Base-by-base conservation (phyloP, 2,329 filamentous ascomycete species). In the Lasiodiplodia sp. region DNA sequence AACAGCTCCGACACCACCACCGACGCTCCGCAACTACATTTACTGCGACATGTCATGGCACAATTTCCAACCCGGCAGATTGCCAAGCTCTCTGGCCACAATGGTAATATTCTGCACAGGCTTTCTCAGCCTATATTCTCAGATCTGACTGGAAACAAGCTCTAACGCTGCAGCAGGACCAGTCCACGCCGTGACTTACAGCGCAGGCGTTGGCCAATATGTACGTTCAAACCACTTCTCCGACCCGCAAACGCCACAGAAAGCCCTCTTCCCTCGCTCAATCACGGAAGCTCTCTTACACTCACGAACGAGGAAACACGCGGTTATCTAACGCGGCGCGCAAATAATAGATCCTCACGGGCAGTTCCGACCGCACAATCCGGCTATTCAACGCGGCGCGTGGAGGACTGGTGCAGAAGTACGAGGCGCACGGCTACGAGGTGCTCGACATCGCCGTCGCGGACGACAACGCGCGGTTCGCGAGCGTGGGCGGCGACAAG, bases 341-440 rank as follows among this genome's bases (percentile, higher is more conserved):
- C 18, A 8, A 47, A 47, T 18, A 47, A 47, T 55, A 78, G 75
- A 76, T 97, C 77, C 87, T 98, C 69, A 94, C 93, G 44, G 94
- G 95, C 75, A 93, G 91, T 40, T 88, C 92, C 64, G 95, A 97
- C 84, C 92, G 94, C 71, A 86, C 88, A 18, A 89, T 97, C 78
- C 90, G 94, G 68, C 90, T 97, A 51, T 96, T 94, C 84, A 97
- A 97, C 80, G 91, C 92, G 1, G 83, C 84, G 64, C 86, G 87
- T 66, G 84, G 82, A 70, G 49, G 77, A 72, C 89, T 96, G 3
- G 93, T 99, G 76, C 94, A 97, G 81, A 92, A 89, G 44, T 99
- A 97, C 82, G 84, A 89, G 44, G 93, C 92, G 2, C 96, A 99
- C 81, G 94, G 93, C 72, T 97, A 99, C 83, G 92, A 94, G 73